Evolutionary conservation across 1,139 yeast genomes (phyloP), one percentile per base, ranked within the genome.

Genomic region (Zygoascus meyerae): DNA sequence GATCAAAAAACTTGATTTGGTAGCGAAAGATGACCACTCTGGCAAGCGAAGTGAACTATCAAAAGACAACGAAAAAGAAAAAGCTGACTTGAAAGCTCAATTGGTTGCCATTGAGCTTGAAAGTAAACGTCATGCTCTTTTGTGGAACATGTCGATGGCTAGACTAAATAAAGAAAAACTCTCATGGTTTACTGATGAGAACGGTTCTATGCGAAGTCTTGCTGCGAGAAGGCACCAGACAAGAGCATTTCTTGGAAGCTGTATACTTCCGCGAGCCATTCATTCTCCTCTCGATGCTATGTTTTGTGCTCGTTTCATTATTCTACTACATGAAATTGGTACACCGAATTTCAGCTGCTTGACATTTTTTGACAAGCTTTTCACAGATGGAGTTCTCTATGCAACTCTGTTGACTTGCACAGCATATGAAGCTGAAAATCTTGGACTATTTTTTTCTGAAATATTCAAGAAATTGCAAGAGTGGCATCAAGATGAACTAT

Each of bases 211-310:
- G 26, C 34, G 42, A 12, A 28, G 29, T 14, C 44, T 47, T 5
- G 44, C 48, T 14, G 17, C 36, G 2, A 50, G 64, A 12, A 55
- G 58, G 15, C 46, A 48, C 16, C 67, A 66, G 38, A 54, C 69
- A 11, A 59, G 61, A 33, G 61, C 66, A 5, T 73, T 87, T 48
- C 60, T 86, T 32, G 82, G 83, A 51, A 66, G 67, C 46, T 86
- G 96, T 64, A 59, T 87, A 5, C 65, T 89, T 15, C 97, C 96
- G 12, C 72, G 97, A 56, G 75, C 83, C 2, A 64, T 83, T 2
- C 87, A 83, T 55, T 86, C 97, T 0, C 82, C 95, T 0, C 77
- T 82, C 52, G 98, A 90, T 67, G 96, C 97, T 0, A 73, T 84
- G 1, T 89, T 69, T 60, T 68, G 81, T 38, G 79, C 87, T 1